These are phyloP conservation scores for Rhamnella rubrinervis DNA, from an alignment of 331 rosid species.

Conservation along the genomic window DNA sequence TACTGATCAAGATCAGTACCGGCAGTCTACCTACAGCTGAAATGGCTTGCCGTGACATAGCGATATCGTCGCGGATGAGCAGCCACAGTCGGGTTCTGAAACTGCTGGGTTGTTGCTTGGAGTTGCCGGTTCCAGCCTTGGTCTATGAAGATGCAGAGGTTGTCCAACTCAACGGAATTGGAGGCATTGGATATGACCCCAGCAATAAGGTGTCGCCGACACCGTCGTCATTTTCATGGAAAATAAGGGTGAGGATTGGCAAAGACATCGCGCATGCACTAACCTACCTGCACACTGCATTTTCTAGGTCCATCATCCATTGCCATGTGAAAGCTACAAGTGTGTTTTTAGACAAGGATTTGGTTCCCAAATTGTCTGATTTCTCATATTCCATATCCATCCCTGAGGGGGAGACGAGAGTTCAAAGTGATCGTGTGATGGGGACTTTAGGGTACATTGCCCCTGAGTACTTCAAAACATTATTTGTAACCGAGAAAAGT, in stretches of 20 bases:
- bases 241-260: neutral
- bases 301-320: neutral
- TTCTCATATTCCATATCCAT: neutral
- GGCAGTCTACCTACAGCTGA: neutral
- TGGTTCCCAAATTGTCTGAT: neutral
- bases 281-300: constrained; percentile 2
- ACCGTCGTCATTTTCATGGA: neutral
- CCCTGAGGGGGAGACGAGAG: neutral
- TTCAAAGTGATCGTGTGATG: too few relatives aligned
- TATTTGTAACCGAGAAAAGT: neutral
- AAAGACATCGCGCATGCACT: neutral
- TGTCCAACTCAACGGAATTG: neutral
- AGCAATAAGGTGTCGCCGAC: neutral
- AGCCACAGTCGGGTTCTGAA: neutral
- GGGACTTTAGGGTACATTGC: neutral
- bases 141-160: neutral
- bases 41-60: neutral
- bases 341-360: constrained; percentile 1
- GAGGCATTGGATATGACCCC: neutral
- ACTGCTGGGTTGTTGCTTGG: neutral
- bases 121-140: neutral
- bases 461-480: neutral
- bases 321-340: neutral
- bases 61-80: neutral
- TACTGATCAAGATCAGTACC: neutral